Conservation (phyloP, 495 filamentous ascomycete genomes). For the Neurospora sp. region DNA sequence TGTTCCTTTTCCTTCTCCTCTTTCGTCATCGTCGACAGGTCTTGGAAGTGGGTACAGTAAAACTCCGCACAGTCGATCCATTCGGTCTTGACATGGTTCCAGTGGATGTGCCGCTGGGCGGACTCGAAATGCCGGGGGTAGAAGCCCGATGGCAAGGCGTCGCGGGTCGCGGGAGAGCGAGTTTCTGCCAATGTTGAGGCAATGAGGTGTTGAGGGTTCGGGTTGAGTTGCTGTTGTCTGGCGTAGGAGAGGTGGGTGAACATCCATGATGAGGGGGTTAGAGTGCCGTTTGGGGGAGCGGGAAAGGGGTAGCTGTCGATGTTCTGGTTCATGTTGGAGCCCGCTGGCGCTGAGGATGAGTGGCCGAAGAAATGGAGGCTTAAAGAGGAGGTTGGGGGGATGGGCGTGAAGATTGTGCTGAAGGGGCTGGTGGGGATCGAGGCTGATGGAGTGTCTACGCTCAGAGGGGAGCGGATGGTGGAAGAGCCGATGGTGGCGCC, state of each 20-base stretch:
- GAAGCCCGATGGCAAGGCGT: not conserved
- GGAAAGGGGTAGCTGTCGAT: not conserved
- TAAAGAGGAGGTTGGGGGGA: not conserved
- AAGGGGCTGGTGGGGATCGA: not conserved
- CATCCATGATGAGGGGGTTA: not conserved
- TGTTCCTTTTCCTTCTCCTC: not conserved
- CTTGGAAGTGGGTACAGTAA: not conserved
- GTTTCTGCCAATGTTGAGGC: accelerated
- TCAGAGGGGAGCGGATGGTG: not conserved
- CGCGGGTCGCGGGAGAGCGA: not conserved
- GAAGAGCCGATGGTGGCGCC: not conserved
- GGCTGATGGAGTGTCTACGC: not conserved
- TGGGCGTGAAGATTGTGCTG: not conserved
- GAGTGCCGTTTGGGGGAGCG: not conserved
- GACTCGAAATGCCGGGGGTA: not conserved
- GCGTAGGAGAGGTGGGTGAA: not conserved
- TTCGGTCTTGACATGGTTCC: not conserved
- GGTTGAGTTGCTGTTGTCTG: not conserved
- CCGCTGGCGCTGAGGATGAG: not conserved
- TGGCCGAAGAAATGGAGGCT: not conserved
- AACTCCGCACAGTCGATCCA: not conserved
- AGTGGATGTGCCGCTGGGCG: not conserved
- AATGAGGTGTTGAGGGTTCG: not conserved
- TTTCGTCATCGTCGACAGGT: not conserved
- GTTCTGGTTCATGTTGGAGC: not conserved